phyloP scores from a whole-genome alignment of 331 rosid species.

The Acacia pycnantha region DNA sequence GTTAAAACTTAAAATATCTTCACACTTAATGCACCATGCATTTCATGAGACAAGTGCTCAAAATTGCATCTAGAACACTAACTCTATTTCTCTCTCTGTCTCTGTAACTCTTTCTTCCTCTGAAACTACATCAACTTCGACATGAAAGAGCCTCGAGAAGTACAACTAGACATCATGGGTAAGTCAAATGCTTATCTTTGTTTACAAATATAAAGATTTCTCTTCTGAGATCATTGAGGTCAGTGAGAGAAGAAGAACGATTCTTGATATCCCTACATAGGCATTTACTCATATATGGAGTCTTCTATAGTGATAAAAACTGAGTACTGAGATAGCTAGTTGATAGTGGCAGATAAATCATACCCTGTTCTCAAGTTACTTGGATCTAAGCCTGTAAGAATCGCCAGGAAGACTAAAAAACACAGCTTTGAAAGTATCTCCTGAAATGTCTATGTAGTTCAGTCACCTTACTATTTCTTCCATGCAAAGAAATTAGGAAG shows the following conservation, averaged over 20 bases:
- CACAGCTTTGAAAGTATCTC: background rate
- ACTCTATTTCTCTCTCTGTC: background rate
- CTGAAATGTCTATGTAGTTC: background rate
- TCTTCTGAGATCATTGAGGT: background rate
- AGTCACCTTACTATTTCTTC: background rate
- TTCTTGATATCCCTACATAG: background rate
- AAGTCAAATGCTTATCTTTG: constrained; percentile 17
- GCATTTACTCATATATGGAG: background rate
- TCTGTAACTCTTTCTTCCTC: background rate
- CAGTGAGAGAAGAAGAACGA: background rate
- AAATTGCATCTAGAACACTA: background rate
- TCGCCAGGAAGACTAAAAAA: background rate
- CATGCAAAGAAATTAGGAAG: background rate
- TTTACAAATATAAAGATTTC: background rate
- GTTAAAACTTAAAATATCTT: too few species aligned
- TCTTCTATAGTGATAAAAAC: background rate
- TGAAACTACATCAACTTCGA: constrained; percentile 9
- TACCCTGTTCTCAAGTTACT: background rate
- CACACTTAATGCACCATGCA: background rate
- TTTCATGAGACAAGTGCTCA: background rate
- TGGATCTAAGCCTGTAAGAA: background rate
- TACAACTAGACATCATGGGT: constrained; percentile 27
- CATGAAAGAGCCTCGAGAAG: constrained; percentile 31
- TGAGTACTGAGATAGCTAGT: background rate
- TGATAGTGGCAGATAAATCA: background rate